Evolutionary conservation across 225 moss, liverwort and hornwort species (phyloP), one percentile per base, ranked within the genome.

Genomic region (Asterella californica): DNA sequence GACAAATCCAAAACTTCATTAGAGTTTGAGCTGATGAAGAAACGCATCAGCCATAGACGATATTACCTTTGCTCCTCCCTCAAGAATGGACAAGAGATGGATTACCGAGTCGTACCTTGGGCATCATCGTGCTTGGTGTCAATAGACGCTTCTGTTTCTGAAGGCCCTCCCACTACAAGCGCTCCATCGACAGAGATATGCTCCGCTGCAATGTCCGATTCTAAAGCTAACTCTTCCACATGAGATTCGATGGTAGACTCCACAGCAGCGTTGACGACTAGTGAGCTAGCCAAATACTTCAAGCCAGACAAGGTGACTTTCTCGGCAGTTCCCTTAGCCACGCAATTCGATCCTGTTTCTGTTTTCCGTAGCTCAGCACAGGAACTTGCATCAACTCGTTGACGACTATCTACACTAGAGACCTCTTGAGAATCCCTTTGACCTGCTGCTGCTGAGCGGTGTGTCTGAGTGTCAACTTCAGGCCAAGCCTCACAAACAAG

Each of bases 371-470:
- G 33, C 15, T 75, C 55, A 75, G 75, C 30, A 49, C 53, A 34
- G 33, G 55, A 54, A 75, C 75, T 75, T 54, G 54, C 32, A 34
- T 54, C 54, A 75, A 27, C 47, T 72, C 27, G 72, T 72, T 72
- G 27, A 49, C 25, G 10, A 48, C 46, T 72, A 72, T 72, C 10
- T 72, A 72, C 72, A 72, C 42, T 32, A 32, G 30, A 32, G 33
- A 65, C 65, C 12, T n/a, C 42, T 24, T 45, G 42, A 70, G 24
- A 73, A 49, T 50, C 73, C 8, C 50, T 52, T 18, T 52, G 50
- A 73, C 52, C 73, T 73, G 27, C 73, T 73, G 73, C 27, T 75
- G 32, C 54, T 73, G 37, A 6, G n/a, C 22, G 42, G 19, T 45
- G 2, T 48, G 72, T 49, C 48, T 49, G 37, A 72, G 32, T 70